Conservation (phyloP, 495 filamentous ascomycete species). For the Aspergillus coremiiformis region DNA sequence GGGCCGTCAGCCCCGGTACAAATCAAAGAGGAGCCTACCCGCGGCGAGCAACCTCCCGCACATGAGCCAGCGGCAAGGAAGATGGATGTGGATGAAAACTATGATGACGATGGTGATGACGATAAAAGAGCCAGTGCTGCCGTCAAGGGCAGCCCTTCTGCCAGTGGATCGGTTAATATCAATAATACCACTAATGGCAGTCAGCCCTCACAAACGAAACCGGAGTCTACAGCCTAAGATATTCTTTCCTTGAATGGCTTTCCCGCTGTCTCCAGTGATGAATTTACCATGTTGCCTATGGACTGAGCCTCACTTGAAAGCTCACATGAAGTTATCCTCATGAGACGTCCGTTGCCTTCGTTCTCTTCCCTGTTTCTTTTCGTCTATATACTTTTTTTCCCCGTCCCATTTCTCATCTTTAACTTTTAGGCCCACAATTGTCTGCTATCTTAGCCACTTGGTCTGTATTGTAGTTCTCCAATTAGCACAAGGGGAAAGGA, state of each 20-base stretch:
- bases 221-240: constrained; percentile 27
- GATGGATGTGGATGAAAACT: constrained; percentile 96
- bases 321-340: constrained; percentile 1
- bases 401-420: constrained; percentile 3
- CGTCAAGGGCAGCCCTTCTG: constrained; percentile 37
- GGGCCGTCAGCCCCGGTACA: constrained; percentile 37
- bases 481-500: neutral
- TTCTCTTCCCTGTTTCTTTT: constrained; percentile 1
- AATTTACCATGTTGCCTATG: neutral
- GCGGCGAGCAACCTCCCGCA: constrained; percentile 49
- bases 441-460: constrained; percentile 12
- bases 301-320: neutral
- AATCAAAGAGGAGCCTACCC: constrained; percentile 40
- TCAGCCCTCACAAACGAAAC: constrained; percentile 29
- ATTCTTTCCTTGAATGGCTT: neutral
- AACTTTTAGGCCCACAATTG: neutral
- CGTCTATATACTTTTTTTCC: constrained; percentile 1
- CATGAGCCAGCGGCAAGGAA: constrained; percentile 82
- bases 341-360: constrained; percentile 6
- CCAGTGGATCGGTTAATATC: constrained; percentile 28
- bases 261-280: constrained; percentile 3
- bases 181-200: constrained; percentile 25
- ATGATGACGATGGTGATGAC: constrained; percentile 82
- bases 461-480: constrained; percentile 12
- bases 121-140: constrained; percentile 54